These are phyloP conservation scores for Umbilicaria muhlenbergii DNA, from an alignment of 495 filamentous ascomycete genomes.

Conservation along the genomic window DNA sequence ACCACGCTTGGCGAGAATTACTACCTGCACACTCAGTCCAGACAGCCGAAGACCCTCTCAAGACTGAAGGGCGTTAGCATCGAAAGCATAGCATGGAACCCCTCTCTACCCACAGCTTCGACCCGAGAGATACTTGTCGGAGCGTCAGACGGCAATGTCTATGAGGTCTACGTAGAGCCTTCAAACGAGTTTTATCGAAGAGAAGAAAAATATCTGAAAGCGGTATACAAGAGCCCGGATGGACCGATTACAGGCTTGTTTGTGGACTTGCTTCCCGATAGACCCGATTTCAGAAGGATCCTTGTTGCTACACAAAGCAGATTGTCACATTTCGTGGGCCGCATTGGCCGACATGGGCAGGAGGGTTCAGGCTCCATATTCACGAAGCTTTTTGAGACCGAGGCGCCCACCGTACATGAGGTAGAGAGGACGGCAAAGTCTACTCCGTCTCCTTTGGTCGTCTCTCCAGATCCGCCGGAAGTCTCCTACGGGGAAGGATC, in stretches of 20 bases:
- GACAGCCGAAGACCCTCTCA: conserved; percentile 66
- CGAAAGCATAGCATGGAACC: conserved; percentile 89
- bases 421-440: conserved; percentile 34
- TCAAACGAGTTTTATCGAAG: conserved; percentile 84
- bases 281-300: conserved; percentile 55
- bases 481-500: conserved; percentile 24
- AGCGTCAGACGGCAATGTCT: conserved; percentile 80
- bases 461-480: conserved; percentile 59
- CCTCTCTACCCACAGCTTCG: conserved; percentile 85
- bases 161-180: conserved; percentile 91
- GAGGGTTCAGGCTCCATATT: conserved; percentile 75
- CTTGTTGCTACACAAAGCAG: conserved; percentile 60
- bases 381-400: conserved; percentile 71
- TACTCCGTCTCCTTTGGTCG: conserved; percentile 45
- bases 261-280: conserved; percentile 52
- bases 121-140: conserved; percentile 93
- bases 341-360: conserved; percentile 52
- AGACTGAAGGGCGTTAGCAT: conserved; percentile 74
- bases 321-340: conserved; percentile 65
- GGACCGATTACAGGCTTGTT: conserved; percentile 68
- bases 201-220: conserved; percentile 82
- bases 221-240: conserved; percentile 62
- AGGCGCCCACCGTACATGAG: conserved; percentile 61
- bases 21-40: conserved; percentile 90
- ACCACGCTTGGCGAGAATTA: conserved; percentile 91